phyloP scores from a whole-genome alignment of 371 early-diverging fungal genomes.

The Gilbertella persicaria region DNA sequence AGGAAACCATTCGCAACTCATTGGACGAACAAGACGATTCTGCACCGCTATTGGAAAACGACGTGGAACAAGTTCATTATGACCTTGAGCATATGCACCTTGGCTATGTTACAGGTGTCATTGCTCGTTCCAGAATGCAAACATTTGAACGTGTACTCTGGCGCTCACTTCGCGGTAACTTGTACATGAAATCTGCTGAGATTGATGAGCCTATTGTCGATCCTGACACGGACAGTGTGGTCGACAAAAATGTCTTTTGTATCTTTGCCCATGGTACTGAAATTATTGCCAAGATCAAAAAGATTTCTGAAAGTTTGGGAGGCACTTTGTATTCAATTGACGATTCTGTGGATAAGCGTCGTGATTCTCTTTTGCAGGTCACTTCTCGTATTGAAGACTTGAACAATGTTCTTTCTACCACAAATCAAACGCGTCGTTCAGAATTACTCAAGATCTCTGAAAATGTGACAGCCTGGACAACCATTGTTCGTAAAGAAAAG shows the following conservation, averaged over 20 bases:
- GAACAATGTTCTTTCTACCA: conserved; percentile 76
- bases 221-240: conserved; percentile 77
- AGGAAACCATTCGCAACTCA: conserved; percentile 47
- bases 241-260: conserved; percentile 94
- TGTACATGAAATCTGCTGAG: conserved; percentile 95
- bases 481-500: conserved; percentile 94
- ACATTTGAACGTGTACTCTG: conserved; percentile 97
- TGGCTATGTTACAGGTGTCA: conserved; percentile 90
- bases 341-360: conserved; percentile 80
- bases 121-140: conserved; percentile 81
- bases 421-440: conserved; percentile 77
- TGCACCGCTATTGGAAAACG: conserved; percentile 64
- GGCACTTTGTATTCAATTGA: conserved; percentile 93
- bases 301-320: conserved; percentile 94
- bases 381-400: conserved; percentile 54
- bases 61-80: conserved; percentile 54
- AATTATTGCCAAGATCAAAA: conserved; percentile 86
- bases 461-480: conserved; percentile 84
- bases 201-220: conserved; percentile 91
- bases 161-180: conserved; percentile 96
- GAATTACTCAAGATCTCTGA: conserved; percentile 86
- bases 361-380: conserved; percentile 77
- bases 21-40: conserved; percentile 59
- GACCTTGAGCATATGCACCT: conserved; percentile 43
- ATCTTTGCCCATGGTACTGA: conserved; percentile 96